Evolutionary conservation across 2,329 filamentous ascomycete species (phyloP).

Genomic region (Calonectria hawksworthii): DNA sequence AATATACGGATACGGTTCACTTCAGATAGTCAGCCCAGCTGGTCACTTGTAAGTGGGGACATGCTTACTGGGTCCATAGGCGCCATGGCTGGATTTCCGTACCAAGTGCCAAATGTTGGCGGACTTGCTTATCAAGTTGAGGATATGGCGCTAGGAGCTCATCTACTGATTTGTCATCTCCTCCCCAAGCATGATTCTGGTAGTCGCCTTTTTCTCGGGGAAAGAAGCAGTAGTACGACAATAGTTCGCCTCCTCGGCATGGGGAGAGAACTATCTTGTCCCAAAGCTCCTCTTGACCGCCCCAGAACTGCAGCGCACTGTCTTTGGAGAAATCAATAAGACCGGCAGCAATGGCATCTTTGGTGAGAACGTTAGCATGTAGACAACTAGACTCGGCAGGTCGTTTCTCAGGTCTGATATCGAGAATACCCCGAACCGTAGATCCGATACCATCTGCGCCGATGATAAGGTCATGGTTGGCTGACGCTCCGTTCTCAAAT

Average conservation of each 20-base stretch:
- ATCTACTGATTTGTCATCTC: constrained; percentile 64
- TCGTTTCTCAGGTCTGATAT: constrained; percentile 69
- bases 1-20: constrained; percentile 70
- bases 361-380: constrained; percentile 74
- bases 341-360: constrained; percentile 69
- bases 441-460: constrained; percentile 79
- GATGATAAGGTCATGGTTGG: constrained; percentile 71
- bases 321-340: constrained; percentile 74
- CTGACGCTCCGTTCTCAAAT: constrained; percentile 66
- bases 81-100: constrained; percentile 76
- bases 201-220: constrained; percentile 65
- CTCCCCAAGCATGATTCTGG: constrained; percentile 71
- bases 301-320: constrained; percentile 78
- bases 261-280: constrained; percentile 80
- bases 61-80: constrained; percentile 67
- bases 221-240: constrained; percentile 81
- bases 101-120: constrained; percentile 69
- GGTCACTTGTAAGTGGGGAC: not conserved
- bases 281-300: constrained; percentile 72
- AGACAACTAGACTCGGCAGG: constrained; percentile 73
- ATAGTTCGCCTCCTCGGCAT: constrained; percentile 74
- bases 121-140: constrained; percentile 70
- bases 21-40: constrained; percentile 5
- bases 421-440: constrained; percentile 69
- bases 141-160: constrained; percentile 74